Conservation (phyloP, 1,284 basidiomycete species). For the Apiotrichum veenhuisii region DNA sequence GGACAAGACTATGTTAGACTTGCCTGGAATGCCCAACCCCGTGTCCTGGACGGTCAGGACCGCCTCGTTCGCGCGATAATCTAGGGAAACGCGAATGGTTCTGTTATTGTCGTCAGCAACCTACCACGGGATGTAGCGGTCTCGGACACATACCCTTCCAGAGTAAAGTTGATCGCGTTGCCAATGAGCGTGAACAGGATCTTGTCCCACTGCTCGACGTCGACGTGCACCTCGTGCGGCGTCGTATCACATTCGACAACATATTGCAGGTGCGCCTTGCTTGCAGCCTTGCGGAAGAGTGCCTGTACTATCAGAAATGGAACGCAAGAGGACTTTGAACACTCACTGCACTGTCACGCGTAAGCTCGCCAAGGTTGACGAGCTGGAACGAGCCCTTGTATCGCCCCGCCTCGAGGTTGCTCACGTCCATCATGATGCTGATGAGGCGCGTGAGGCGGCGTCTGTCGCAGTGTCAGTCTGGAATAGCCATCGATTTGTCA, state of each 20-base stretch:
- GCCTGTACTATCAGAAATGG: constrained; percentile 21
- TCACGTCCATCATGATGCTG: constrained; percentile 47
- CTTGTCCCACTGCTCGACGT: constrained; percentile 52
- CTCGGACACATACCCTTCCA: constrained; percentile 24
- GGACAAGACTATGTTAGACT: background rate
- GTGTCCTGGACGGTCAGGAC: constrained; percentile 46
- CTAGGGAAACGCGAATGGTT: constrained; percentile 28
- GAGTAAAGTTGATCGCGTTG: constrained; percentile 49
- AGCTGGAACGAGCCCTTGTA: constrained; percentile 45
- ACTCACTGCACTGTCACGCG: constrained; percentile 45
- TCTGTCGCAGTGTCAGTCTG: constrained; percentile 9
- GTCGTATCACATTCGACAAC: constrained; percentile 44
- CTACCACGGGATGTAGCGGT: background rate
- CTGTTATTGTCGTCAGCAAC: background rate
- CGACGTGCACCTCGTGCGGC: constrained; percentile 41
- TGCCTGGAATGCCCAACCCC: constrained; percentile 49
- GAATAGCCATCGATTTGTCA: background rate
- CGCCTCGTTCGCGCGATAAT: constrained; percentile 27
- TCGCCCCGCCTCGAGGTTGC: constrained; percentile 43
- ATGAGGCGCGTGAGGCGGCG: constrained; percentile 42
- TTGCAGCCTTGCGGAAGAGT: constrained; percentile 44
- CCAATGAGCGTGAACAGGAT: constrained; percentile 49
- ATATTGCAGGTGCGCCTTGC: constrained; percentile 39
- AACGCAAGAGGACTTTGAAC: too few relatives aligned
- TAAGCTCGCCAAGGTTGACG: constrained; percentile 46